Conservation (phyloP, 441 rosid species). For the Populus tomentosa region DNA sequence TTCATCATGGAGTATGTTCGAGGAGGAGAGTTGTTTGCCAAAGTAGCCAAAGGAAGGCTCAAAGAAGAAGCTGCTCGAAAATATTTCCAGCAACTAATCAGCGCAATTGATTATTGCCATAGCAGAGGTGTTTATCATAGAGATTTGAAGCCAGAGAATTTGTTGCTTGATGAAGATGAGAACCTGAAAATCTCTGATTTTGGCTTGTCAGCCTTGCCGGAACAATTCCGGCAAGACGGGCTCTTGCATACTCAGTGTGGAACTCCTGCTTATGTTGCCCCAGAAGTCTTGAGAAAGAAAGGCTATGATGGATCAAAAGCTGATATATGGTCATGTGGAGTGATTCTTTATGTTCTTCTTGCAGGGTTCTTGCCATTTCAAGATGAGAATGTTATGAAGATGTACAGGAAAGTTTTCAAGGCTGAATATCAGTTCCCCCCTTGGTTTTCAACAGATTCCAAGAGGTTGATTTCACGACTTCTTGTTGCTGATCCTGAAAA, state of each 20-base stretch:
- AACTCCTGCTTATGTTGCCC: constrained; percentile 84
- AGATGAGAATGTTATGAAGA: constrained; percentile 65
- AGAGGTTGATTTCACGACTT: constrained; percentile 51
- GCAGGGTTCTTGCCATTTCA: constrained; percentile 84
- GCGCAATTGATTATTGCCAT: constrained; percentile 79
- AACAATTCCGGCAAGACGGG: constrained; percentile 64
- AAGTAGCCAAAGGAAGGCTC: constrained; percentile 55
- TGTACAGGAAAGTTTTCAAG: constrained; percentile 69
- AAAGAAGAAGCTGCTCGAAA: constrained; percentile 63
- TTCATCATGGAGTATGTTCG: constrained; percentile 72
- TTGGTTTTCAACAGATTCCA: constrained; percentile 68
- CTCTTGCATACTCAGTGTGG: constrained; percentile 82
- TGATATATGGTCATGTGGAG: constrained; percentile 91
- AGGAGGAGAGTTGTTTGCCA: constrained; percentile 83
- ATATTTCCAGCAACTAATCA: constrained; percentile 71
- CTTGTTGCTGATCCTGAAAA: constrained; percentile 51
- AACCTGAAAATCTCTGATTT: constrained; percentile 76
- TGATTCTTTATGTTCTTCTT: constrained; percentile 64
- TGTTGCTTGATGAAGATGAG: constrained; percentile 64
- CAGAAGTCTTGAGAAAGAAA: constrained; percentile 71
- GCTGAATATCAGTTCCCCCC: constrained; percentile 66
- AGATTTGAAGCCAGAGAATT: constrained; percentile 78
- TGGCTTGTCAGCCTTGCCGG: constrained; percentile 75
- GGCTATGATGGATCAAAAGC: constrained; percentile 76
- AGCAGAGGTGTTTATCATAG: constrained; percentile 86